phyloP scores from a whole-genome alignment of 805 yeast species.

The Candida maltosa region DNA sequence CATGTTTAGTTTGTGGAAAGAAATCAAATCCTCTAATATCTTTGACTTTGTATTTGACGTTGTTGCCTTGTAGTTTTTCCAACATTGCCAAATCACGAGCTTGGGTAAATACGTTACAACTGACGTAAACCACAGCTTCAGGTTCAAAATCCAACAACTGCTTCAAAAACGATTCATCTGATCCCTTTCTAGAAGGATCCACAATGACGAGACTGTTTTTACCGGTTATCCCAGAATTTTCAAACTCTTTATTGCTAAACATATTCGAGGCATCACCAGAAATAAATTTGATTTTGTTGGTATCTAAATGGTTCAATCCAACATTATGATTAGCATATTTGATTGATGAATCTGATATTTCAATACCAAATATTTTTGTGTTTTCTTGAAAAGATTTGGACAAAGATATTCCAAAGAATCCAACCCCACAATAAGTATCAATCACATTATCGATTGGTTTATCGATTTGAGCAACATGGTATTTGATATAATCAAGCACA shows the following conservation, averaged over 20 bases:
- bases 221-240: constrained; percentile 24
- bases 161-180: constrained; percentile 27
- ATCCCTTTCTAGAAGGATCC: constrained; percentile 46
- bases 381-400: constrained; percentile 20
- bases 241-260: constrained; percentile 24
- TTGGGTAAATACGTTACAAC: constrained; percentile 45
- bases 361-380: constrained; percentile 41
- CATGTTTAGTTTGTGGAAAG: constrained; percentile 58
- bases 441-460: constrained; percentile 23
- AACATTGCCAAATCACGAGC: constrained; percentile 39
- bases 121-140: constrained; percentile 34
- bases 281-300: constrained; percentile 28
- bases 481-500: constrained; percentile 28
- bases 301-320: constrained; percentile 30
- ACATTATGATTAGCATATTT: constrained; percentile 38
- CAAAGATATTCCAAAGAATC: constrained; percentile 40
- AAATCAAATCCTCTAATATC: constrained; percentile 41
- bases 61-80: constrained; percentile 16
- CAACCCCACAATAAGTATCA: constrained; percentile 47
- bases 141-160: constrained; percentile 38
- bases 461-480: constrained; percentile 12
- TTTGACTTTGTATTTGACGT: constrained; percentile 16
- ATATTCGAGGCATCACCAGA: constrained; percentile 36
- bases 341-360: constrained; percentile 29
- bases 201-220: constrained; percentile 33